Evolutionary conservation across 2,329 filamentous ascomycete genomes (phyloP).

Genomic region (Xylariaceae sp.): DNA sequence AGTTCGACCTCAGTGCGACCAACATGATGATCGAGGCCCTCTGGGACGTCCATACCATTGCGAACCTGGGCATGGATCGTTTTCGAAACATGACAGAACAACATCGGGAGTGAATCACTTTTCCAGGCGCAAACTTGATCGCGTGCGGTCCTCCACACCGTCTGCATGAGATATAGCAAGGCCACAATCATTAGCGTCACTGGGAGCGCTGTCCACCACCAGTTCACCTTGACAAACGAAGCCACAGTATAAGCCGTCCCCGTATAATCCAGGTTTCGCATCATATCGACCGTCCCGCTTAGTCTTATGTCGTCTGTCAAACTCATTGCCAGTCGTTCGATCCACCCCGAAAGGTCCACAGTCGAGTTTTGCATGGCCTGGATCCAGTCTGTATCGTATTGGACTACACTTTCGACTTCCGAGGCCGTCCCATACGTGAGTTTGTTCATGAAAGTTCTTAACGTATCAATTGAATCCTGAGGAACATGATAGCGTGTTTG

Average conservation of each 20-base stretch:
- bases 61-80: constrained; percentile 27
- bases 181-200: constrained; percentile 29
- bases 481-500: constrained; percentile 29
- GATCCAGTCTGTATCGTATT: constrained; percentile 34
- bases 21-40: constrained; percentile 29
- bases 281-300: constrained; percentile 19
- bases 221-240: constrained; percentile 30
- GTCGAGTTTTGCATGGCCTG: constrained; percentile 33
- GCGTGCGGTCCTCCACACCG: constrained; percentile 30
- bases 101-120: constrained; percentile 33
- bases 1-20: constrained; percentile 31
- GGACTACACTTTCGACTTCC: constrained; percentile 20
- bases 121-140: constrained; percentile 35
- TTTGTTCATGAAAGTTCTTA: constrained; percentile 29
- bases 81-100: constrained; percentile 33
- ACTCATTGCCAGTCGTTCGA: constrained; percentile 28
- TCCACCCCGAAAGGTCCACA: constrained; percentile 27
- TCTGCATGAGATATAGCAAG: constrained; percentile 31
- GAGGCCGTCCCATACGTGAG: constrained; percentile 29
- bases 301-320: constrained; percentile 34
- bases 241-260: constrained; percentile 25
- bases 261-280: constrained; percentile 22
- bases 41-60: constrained; percentile 32
- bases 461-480: constrained; percentile 23
- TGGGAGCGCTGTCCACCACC: constrained; percentile 34